Base-by-base conservation (phyloP, 163 green algal species). In the Volvox carteri region DNA sequence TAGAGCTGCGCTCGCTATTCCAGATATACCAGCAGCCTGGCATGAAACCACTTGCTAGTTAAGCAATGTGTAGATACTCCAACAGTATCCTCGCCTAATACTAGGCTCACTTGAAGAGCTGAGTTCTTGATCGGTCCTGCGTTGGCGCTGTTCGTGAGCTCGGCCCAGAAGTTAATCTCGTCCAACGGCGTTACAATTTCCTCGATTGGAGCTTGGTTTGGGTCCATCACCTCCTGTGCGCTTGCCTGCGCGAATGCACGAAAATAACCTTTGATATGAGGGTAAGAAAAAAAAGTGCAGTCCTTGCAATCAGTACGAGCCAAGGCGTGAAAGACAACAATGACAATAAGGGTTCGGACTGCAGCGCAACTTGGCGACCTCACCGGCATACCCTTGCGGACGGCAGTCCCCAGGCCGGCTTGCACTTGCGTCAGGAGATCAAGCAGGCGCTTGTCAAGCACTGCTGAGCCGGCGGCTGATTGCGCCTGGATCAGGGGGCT, bases 401-500 rank as follows among this genome's bases (percentile, higher is more conserved):
- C 78, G 12, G 85, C 90, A 30, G 88, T 94, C 23, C 93, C 90
- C 12, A 96, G 85, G 1, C 94, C 94, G 0, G 93, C 93, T 74
- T 95, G 80, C 72, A 96, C 90, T 74, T 95, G 91, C 62, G 81
- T 54, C 56, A 96, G 65, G 50, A 96, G 90, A 52, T 95, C 94
- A 12, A 76, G 42, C 33, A 96, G 73, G 19, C 86, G 83, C 18
- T 88, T 90, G 6, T 92, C 84, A 25, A 93, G 46, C 30, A 68
- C 58, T 12, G 42, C 8, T 0, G 8, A 33, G 1, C 60, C 74
- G 28, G 88, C 88, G 19, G 56, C 39, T 5, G 30, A 41, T 21
- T 86, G 28, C 25, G 78, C 39, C 56, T 72, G 76, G 35, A 96
- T 85, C 30, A 95, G n/a, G 0, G 94, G 94, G 42, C 67, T 88